Percentiles rank a stretch among this genome's conserved stretches.
phyloP scores from a whole-genome alignment of 768 basidiomycete genomes.

The Cystofilobasidium capitatum region DNA sequence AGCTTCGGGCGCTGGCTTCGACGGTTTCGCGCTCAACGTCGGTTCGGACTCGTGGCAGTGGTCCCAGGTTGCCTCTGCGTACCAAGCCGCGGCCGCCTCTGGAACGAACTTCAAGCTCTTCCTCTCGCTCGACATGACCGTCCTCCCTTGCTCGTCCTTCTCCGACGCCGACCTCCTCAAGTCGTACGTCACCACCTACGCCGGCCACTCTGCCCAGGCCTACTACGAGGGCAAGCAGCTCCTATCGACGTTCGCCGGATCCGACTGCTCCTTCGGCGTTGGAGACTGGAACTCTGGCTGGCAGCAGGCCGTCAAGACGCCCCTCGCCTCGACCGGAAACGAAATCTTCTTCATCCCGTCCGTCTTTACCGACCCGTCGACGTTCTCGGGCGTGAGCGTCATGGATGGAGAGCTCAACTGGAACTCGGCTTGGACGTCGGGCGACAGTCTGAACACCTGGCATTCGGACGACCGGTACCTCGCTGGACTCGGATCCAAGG shows the following conservation, averaged over 20 bases:
- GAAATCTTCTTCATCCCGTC: constrained; percentile 29
- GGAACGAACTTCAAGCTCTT: constrained; percentile 24
- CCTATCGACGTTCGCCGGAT: constrained; percentile 40
- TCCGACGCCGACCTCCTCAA: constrained; percentile 31
- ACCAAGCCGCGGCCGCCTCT: constrained; percentile 41
- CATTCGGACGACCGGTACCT: constrained; percentile 32
- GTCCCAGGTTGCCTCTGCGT: constrained; percentile 56
- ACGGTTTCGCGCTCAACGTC: constrained; percentile 50
- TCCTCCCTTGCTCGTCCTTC: constrained; percentile 31
- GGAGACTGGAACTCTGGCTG: constrained; percentile 33
- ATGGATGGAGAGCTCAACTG: constrained; percentile 45
- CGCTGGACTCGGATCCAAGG: constrained; percentile 33
- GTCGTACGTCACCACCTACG: constrained; percentile 31
- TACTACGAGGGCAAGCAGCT: constrained; percentile 37
- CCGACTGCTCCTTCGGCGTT: constrained; percentile 38
- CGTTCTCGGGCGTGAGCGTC: constrained; percentile 25
- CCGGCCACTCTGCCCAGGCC: constrained; percentile 35
- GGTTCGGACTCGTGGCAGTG: constrained; percentile 58
- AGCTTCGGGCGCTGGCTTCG: constrained; percentile 51
- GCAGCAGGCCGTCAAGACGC: constrained; percentile 31
- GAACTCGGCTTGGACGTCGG: constrained; percentile 70
- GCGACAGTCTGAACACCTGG: constrained; percentile 34
- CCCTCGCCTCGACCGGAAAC: constrained; percentile 22
- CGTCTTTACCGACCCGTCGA: constrained; percentile 29
- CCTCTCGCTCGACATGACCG: constrained; percentile 34